Percentiles rank a stretch among this genome's conserved stretches.
Evolutionary conservation across 2,329 filamentous ascomycete genomes (phyloP).

Genomic region (Fonsecaea pedrosoi): DNA sequence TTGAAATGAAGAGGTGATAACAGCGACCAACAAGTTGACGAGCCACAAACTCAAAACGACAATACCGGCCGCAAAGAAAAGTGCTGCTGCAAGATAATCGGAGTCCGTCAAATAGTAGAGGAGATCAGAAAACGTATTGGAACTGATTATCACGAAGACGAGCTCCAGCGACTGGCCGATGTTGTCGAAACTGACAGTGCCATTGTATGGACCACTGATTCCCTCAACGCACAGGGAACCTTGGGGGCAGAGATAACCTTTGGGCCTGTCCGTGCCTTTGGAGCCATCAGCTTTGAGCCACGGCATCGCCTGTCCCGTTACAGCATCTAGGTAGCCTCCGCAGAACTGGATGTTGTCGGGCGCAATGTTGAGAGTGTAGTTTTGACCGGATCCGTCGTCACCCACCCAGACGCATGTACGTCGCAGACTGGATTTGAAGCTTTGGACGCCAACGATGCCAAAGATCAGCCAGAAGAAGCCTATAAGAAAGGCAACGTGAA

Average conservation of each 20-base stretch:
- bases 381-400: slow-evolving; percentile 52
- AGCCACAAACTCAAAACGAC: slow-evolving; percentile 96
- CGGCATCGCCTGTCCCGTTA: slow-evolving; percentile 63
- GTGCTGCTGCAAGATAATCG: slow-evolving; percentile 83
- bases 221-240: slow-evolving; percentile 84
- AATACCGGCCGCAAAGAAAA: slow-evolving; percentile 76
- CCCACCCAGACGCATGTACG: slow-evolving; percentile 81
- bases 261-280: slow-evolving; percentile 63
- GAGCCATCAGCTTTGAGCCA: slow-evolving; percentile 70
- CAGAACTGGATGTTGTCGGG: slow-evolving; percentile 76
- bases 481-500: slow-evolving; percentile 92
- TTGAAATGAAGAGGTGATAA: slow-evolving; percentile 98
- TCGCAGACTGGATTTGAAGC: slow-evolving; percentile 83
- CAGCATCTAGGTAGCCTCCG: slow-evolving; percentile 75
- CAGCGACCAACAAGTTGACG: slow-evolving; percentile 90
- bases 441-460: slow-evolving; percentile 94
- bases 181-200: slow-evolving; percentile 93
- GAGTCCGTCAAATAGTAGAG: slow-evolving; percentile 93
- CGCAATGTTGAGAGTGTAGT: slow-evolving; percentile 56
- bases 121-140: slow-evolving; percentile 93
- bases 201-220: slow-evolving; percentile 73
- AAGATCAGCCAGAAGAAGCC: slow-evolving; percentile 98
- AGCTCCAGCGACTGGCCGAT: slow-evolving; percentile 89
- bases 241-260: slow-evolving; percentile 86
- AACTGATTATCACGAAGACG: slow-evolving; percentile 98